A percentile compares a stretch with the other conserved stretches of the same genome.
Evolutionary conservation across 2,329 filamentous ascomycete species (phyloP).

Genomic region (Colletotrichum chlorophyti): DNA sequence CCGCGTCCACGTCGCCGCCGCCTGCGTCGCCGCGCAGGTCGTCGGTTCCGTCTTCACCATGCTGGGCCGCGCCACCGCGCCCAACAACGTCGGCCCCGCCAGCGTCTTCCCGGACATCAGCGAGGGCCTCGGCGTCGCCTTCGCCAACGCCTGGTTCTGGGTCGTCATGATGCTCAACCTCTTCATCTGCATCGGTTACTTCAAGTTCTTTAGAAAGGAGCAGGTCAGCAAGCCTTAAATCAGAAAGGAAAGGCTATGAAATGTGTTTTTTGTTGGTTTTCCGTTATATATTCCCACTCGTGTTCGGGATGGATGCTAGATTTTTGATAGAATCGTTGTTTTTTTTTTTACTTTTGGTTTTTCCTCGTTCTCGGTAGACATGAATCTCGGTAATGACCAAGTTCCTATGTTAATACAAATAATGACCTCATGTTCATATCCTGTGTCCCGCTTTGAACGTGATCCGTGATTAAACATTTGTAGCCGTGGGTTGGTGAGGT

Average conservation of each 20-base stretch:
- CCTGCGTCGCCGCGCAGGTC: constrained; percentile 66
- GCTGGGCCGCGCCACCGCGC: constrained; percentile 64
- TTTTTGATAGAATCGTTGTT: constrained; percentile 6
- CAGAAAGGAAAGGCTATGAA: constrained; percentile 12
- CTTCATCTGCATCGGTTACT: constrained; percentile 62
- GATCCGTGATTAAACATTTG: no score
- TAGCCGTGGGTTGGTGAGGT: no score
- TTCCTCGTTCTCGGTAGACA: constrained; percentile 14
- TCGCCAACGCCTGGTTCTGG: constrained; percentile 66
- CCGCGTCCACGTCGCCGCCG: constrained; percentile 68
- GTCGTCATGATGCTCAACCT: constrained; percentile 63
- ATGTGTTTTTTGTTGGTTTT: neutral
- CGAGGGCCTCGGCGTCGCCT: constrained; percentile 48
- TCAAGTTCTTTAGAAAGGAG: constrained; percentile 64
- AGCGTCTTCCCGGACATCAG: constrained; percentile 68
- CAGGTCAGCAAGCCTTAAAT: constrained; percentile 59
- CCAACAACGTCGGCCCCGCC: constrained; percentile 66
- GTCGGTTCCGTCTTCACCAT: constrained; percentile 69
- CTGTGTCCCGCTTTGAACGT: no score
- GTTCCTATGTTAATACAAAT: constrained; percentile 24
- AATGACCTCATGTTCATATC: constrained; percentile 20
- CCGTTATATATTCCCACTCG: no score
- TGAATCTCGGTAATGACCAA: constrained; percentile 26
- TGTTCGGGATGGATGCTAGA: constrained; percentile 2
- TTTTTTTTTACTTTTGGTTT: neutral